A percentile compares a stretch with the other conserved stretches of the same genome.
phyloP scores from a whole-genome alignment of 257 asterid species.

The Nyctanthes arbortristis region DNA sequence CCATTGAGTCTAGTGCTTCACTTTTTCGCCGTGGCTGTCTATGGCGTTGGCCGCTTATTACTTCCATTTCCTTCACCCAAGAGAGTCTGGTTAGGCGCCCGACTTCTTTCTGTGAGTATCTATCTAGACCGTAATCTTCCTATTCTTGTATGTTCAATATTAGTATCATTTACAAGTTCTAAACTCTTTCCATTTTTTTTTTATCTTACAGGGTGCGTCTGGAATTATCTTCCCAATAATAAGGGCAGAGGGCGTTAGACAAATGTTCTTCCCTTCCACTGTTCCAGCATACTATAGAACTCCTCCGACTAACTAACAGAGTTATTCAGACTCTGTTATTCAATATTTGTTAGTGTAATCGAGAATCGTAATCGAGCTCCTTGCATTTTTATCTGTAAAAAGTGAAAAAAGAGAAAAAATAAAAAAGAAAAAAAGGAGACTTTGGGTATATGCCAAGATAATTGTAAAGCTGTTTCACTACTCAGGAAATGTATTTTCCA shows the following conservation, averaged over 20 bases:
- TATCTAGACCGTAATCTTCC: background rate
- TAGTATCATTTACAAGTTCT: background rate
- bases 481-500: slow-evolving; percentile 5
- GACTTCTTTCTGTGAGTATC: slow-evolving; percentile 53
- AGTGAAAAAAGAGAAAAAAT: too few relatives aligned
- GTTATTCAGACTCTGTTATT: slow-evolving; percentile 7
- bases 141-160: background rate
- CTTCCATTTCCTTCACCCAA: slow-evolving; percentile 71
- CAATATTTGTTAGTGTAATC: background rate
- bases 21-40: slow-evolving; percentile 72
- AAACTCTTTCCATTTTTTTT: background rate
- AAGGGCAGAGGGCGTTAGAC: slow-evolving; percentile 70
- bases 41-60: slow-evolving; percentile 61
- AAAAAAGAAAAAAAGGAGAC: too few relatives aligned
- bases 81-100: slow-evolving; percentile 52
- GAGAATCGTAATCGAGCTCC: background rate
- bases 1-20: slow-evolving; percentile 67
- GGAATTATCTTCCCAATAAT: slow-evolving; percentile 74
- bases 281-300: slow-evolving; percentile 77
- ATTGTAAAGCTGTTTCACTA: slow-evolving; percentile 25
- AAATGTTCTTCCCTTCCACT: slow-evolving; percentile 79
- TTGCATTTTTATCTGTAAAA: too few relatives aligned
- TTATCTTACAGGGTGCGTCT: slow-evolving; percentile 57
- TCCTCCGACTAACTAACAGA: slow-evolving; percentile 34
- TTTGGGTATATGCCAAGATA: slow-evolving; percentile 1